Conservation (phyloP, 345 rosid genomes). For the Brassica carinata region DNA sequence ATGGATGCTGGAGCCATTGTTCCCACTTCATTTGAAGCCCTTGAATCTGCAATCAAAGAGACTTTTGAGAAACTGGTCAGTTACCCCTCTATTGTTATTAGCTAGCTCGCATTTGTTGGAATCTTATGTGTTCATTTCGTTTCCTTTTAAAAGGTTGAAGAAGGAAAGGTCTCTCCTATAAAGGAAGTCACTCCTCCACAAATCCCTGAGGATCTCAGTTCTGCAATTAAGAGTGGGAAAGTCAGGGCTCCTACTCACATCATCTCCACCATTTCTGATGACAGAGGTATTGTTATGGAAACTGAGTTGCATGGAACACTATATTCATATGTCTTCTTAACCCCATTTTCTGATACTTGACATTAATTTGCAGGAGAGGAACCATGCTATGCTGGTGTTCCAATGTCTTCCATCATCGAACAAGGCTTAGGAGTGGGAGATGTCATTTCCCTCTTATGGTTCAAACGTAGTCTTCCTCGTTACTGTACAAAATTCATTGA, state of each 20-base stretch:
- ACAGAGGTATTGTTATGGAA: conserved; percentile 60
- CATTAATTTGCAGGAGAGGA: conserved; percentile 70
- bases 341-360: neutral
- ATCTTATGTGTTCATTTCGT: conserved; percentile 6
- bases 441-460: conserved; percentile 93
- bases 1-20: conserved; percentile 90
- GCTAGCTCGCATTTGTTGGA: conserved; percentile 10
- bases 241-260: conserved; percentile 97
- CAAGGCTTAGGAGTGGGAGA: conserved; percentile 94
- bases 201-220: conserved; percentile 95
- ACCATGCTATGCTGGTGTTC: conserved; percentile 97
- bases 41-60: conserved; percentile 77
- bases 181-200: conserved; percentile 89
- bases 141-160: conserved; percentile 58
- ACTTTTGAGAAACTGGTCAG: conserved; percentile 86
- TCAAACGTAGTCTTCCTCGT: conserved; percentile 97
- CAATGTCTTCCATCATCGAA: conserved; percentile 95
- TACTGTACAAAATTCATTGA: conserved; percentile 94
- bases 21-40: conserved; percentile 89
- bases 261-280: conserved; percentile 96
- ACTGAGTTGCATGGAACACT: neutral
- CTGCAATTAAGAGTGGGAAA: conserved; percentile 95
- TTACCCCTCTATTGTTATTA: conserved; percentile 17
- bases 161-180: conserved; percentile 67
- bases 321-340: neutral